A percentile compares a stretch with the other conserved stretches of the same genome.
These are phyloP conservation scores for Sporothrix globosa DNA, from an alignment of 2,329 filamentous ascomycete genomes.

Conservation along the genomic window DNA sequence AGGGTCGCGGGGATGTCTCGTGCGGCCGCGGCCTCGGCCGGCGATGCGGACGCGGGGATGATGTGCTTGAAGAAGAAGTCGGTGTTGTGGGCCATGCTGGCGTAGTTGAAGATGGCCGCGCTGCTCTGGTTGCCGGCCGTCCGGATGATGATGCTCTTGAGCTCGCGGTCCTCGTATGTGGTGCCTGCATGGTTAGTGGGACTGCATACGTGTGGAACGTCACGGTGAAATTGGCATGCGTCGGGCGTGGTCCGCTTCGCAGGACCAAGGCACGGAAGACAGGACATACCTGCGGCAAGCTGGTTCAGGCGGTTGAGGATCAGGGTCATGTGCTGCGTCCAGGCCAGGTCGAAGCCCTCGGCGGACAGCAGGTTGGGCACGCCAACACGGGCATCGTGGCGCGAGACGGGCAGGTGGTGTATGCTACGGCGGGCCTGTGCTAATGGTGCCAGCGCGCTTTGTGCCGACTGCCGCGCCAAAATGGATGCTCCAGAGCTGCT, in stretches of 20 bases:
- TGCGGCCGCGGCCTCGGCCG: not conserved
- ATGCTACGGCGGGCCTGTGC: constrained; percentile 46
- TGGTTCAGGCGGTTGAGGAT: constrained; percentile 77
- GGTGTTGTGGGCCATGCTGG: constrained; percentile 94
- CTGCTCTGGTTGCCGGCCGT: constrained; percentile 76
- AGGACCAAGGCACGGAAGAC: not conserved
- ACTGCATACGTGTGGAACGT: too few species aligned
- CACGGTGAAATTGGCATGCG: too few species aligned
- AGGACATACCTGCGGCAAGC: constrained; percentile 65
- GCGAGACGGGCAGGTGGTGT: constrained; percentile 39
- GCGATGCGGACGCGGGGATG: constrained; percentile 33
- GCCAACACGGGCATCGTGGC: constrained; percentile 51
- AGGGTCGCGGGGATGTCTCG: constrained; percentile 59
- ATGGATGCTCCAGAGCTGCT: constrained; percentile 37
- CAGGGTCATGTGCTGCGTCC: constrained; percentile 77
- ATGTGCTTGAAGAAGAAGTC: constrained; percentile 75
- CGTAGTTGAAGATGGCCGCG: constrained; percentile 89
- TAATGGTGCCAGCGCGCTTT: constrained; percentile 18
- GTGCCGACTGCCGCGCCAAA: constrained; percentile 27
- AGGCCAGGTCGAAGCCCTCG: constrained; percentile 73
- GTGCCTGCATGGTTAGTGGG: constrained; percentile 55
- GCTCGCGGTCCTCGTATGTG: constrained; percentile 58
- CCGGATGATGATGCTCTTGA: constrained; percentile 71
- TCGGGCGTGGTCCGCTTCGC: too few species aligned
- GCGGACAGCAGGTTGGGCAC: constrained; percentile 62